Conservation (phyloP, 441 rosid genomes). For the Mallotus japonicus region DNA sequence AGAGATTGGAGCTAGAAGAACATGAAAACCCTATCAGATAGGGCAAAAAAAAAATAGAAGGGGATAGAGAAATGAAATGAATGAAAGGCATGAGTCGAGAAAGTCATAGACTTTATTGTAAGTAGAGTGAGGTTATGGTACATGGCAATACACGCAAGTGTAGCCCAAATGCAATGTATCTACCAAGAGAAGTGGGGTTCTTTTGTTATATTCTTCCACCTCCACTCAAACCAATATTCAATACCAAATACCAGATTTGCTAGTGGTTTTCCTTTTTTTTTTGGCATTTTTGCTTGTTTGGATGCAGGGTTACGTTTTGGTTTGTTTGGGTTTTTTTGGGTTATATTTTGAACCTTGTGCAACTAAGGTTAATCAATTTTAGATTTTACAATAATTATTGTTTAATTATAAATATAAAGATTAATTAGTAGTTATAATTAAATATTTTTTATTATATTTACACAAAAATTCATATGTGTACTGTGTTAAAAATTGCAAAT, state of each 20-base stretch:
- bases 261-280: not conserved
- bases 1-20: conserved; percentile 27
- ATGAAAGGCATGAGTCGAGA: not conserved
- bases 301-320: not conserved
- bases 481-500: no score
- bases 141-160: conserved; percentile 30
- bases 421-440: no score
- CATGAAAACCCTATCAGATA: conserved; percentile 57
- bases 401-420: no score
- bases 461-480: no score
- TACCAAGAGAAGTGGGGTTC: conserved; percentile 32
- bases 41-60: conserved; percentile 53
- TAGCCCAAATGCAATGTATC: conserved; percentile 66
- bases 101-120: conserved; percentile 20
- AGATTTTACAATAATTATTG: no score
- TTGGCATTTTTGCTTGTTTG: conserved; percentile 3
- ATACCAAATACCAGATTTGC: not conserved
- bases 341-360: not conserved
- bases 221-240: not conserved
- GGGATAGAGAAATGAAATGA: conserved; percentile 1
- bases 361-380: no score
- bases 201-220: conserved; percentile 28
- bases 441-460: no score
- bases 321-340: not conserved
- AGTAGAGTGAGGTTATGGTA: conserved; percentile 29